Percentiles rank a stretch among this genome's conserved stretches.
phyloP scores from a whole-genome alignment of 257 asterid genomes.

The Echites panduratus region DNA sequence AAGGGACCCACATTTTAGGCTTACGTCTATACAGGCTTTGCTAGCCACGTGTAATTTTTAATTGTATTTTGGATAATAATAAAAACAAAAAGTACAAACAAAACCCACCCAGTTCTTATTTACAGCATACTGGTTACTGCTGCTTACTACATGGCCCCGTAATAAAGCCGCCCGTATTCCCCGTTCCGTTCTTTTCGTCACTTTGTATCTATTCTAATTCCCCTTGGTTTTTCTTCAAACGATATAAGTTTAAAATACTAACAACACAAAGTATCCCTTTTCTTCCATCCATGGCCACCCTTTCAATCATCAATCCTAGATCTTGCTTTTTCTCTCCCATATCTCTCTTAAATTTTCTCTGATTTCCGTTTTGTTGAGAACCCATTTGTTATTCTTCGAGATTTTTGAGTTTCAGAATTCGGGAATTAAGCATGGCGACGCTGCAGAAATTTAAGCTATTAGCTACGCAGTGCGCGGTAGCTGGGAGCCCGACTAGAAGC shows the following conservation, averaged over 20 bases:
- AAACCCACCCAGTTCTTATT: not conserved
- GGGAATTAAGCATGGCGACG: conserved; percentile 43
- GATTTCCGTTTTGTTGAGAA: not conserved
- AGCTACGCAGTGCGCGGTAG: conserved; percentile 77
- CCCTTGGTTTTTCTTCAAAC: not conserved
- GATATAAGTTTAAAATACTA: not conserved
- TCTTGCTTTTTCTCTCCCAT: conserved; percentile 29
- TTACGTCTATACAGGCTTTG: not conserved
- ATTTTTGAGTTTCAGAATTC: not conserved
- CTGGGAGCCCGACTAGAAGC: conserved; percentile 78
- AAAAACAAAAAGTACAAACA: not conserved
- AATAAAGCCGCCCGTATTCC: conserved; percentile 23
- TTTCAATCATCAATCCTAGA: conserved; percentile 26
- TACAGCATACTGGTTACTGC: too few relatives aligned
- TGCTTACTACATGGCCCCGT: not conserved
- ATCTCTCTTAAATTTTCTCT: not conserved
- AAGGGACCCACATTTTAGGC: conserved; percentile 5
- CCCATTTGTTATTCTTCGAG: conserved; percentile 12
- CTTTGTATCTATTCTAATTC: not conserved
- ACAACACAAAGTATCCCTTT: conserved; percentile 1
- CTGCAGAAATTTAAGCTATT: conserved; percentile 85
- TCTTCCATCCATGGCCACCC: conserved; percentile 19
- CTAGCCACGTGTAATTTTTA: conserved; percentile 25
- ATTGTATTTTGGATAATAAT: too few relatives aligned
- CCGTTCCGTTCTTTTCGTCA: not conserved